Conservation (phyloP, 2,329 filamentous ascomycete genomes). For the Penicillium sp. region DNA sequence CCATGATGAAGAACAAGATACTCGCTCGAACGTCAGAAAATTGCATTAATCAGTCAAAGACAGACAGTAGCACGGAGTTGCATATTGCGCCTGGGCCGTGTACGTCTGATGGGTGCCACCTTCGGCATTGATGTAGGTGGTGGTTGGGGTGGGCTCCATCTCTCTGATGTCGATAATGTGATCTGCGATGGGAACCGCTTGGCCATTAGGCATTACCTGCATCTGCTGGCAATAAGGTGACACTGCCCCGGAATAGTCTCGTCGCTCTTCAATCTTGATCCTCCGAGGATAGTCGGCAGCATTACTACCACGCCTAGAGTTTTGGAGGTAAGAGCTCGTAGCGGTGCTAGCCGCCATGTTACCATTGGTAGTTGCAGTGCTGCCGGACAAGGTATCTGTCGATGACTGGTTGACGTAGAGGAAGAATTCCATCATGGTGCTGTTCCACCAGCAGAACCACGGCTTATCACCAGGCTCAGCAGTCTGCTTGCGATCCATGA, state of each 20-base stretch:
- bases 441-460: slow-evolving; percentile 69
- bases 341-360: slow-evolving; percentile 21
- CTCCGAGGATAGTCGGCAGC: slow-evolving; percentile 49
- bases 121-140: slow-evolving; percentile 26
- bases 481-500: slow-evolving; percentile 38
- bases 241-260: slow-evolving; percentile 41
- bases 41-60: slow-evolving; percentile 32
- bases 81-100: slow-evolving; percentile 34
- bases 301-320: slow-evolving; percentile 15
- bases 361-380: slow-evolving; percentile 17
- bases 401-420: slow-evolving; percentile 58
- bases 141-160: slow-evolving; percentile 34
- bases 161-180: slow-evolving; percentile 34
- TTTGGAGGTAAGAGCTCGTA: slow-evolving; percentile 3
- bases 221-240: slow-evolving; percentile 63
- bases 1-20: slow-evolving; percentile 18
- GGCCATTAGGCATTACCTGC: slow-evolving; percentile 53
- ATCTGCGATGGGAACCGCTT: slow-evolving; percentile 30
- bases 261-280: slow-evolving; percentile 63
- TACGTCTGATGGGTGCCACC: slow-evolving; percentile 31
- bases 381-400: slow-evolving; percentile 18
- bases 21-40: slow-evolving; percentile 16
- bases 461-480: slow-evolving; percentile 55
- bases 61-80: slow-evolving; percentile 35
- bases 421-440: slow-evolving; percentile 62